Percentiles rank a stretch among this genome's conserved stretches.
phyloP scores from a whole-genome alignment of 2,329 filamentous ascomycete species.

The Leptographium lundbergii region DNA sequence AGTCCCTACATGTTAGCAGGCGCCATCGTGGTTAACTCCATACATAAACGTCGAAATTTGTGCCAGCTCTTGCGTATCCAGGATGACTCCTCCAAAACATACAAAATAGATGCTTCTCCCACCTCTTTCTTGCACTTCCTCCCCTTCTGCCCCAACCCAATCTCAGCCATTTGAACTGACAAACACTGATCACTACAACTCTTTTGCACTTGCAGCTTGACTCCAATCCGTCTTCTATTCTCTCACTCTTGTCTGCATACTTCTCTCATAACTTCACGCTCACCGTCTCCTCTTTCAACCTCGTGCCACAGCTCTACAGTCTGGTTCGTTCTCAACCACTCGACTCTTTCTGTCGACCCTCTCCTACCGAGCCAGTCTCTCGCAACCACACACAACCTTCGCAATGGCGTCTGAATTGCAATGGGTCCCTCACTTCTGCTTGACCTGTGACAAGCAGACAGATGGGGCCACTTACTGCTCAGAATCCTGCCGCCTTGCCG shows the following conservation, averaged over 20 bases:
- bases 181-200: background rate
- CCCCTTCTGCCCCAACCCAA: background rate
- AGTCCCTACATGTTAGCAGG: constrained; percentile 8
- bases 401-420: constrained; percentile 38
- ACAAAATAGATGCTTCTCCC: constrained; percentile 13
- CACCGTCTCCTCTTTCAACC: background rate
- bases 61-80: constrained; percentile 5
- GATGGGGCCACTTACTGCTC: constrained; percentile 79
- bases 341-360: background rate
- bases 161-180: background rate
- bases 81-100: constrained; percentile 9
- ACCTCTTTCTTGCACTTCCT: constrained; percentile 3
- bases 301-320: background rate
- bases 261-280: too few relatives aligned
- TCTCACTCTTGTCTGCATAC: background rate
- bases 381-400: background rate
- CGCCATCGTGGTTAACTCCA: constrained; percentile 1
- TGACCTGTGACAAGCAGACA: constrained; percentile 84
- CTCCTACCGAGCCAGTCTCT: background rate
- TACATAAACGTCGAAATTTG: constrained; percentile 2
- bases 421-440: constrained; percentile 88
- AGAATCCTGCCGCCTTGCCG: constrained; percentile 76
- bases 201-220: background rate
- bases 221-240: background rate
- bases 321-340: background rate